Percentiles rank a stretch among this genome's conserved stretches.
Conservation (phyloP, 2,329 filamentous ascomycete genomes). For the Elsinoe australis region DNA sequence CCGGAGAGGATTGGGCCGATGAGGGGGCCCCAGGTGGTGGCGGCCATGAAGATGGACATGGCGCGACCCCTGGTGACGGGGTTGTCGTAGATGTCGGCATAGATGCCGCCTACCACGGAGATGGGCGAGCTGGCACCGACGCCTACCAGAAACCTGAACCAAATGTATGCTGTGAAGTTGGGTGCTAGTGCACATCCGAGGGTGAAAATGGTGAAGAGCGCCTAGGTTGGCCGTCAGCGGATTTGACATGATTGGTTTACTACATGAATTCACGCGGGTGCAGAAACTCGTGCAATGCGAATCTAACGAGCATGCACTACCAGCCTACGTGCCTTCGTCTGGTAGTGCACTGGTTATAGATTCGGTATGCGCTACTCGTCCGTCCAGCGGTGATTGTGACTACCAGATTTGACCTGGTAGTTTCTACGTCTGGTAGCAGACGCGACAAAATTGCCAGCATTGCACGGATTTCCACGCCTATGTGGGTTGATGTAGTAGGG, state of each 20-base stretch:
- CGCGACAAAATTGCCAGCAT: no score
- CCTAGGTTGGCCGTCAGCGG: slow-evolving; percentile 6
- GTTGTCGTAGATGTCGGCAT: slow-evolving; percentile 59
- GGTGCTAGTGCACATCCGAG: slow-evolving; percentile 39
- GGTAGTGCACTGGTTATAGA: no score
- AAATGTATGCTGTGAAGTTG: slow-evolving; percentile 37
- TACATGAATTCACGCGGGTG: no score
- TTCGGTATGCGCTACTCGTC: no score
- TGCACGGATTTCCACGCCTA: no score
- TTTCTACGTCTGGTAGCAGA: not conserved
- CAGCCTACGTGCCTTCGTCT: no score
- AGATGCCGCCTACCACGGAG: slow-evolving; percentile 52
- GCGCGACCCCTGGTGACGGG: slow-evolving; percentile 50
- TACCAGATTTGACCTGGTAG: no score
- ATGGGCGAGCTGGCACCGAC: slow-evolving; percentile 44
- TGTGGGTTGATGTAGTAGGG: not conserved
- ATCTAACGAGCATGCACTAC: no score
- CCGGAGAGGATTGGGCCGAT: slow-evolving; percentile 58
- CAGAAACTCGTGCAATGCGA: no score
- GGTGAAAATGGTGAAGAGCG: slow-evolving; percentile 39
- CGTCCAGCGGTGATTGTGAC: no score
- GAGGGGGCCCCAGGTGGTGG: slow-evolving; percentile 59
- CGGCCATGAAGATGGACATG: slow-evolving; percentile 58
- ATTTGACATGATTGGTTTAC: not conserved
- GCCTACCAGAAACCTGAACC: slow-evolving; percentile 40